Base-by-base conservation (phyloP, 345 rosid genomes). In the Lepidium sativum region DNA sequence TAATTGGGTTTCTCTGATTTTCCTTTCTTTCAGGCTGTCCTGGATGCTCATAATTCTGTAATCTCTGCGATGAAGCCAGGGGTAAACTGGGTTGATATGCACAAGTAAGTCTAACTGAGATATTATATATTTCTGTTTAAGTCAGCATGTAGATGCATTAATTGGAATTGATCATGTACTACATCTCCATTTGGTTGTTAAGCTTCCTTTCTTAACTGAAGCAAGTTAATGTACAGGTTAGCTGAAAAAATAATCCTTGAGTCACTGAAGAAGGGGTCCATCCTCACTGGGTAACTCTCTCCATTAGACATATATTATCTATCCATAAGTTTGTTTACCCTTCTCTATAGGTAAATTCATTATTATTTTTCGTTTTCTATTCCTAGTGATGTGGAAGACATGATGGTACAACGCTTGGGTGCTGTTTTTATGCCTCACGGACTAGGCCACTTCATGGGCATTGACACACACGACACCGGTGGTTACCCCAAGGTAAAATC, bases 371-470 rank as follows among this genome's bases (percentile, higher is more conserved):
- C 10, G 47, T 48, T 60, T 25, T 8, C 13, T 51, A 41, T 37
- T 60, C 68, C 63, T 65, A 92, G 97, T 49, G 73, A 85, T 74
- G 80, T 87, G 17, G 84, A 80, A 10, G 88, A 87, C 61, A 92
- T 92, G 98, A 83, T 92, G 95, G 54, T 63, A 62, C 89, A 81
- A 57, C 81, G 84, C 29, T 42, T 89, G 45, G 98, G 95, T 40
- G 95, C 98, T 67, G 82, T 81, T 20, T 92, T 89, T 82, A 89
- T 92, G 98, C 92, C 98, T 67, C 97, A 89, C 80, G 98, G 97
- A 63, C 80, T 89, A 67, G 98, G 98, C 62, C 97, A 92, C 77
- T 75, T 92, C 54, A 65, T 92, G 79, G 98, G 98, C 50, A 82
- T 92, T 27, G 98, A 92, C 76, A 89, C 98, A 65, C 97, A 89